Evolutionary conservation across 805 yeast genomes (phyloP), one percentile per base, ranked within the genome.

Genomic region (Saccharomycopsis schoenii): DNA sequence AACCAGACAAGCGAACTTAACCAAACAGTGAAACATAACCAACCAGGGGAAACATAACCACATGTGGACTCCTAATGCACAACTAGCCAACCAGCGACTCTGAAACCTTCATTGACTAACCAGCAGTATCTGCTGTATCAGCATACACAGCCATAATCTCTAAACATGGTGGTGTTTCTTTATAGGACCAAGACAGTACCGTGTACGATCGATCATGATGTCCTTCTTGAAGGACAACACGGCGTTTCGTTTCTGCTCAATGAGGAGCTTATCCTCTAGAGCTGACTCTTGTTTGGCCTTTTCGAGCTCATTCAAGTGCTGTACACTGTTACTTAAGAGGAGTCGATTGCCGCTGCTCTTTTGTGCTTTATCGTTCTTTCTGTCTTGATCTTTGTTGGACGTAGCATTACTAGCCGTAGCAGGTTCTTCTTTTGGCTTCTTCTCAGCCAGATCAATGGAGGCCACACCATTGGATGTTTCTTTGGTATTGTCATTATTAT

Each of bases 101-200:
- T 29, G 34, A 29, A 3, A 29, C 34, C 6, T 29, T 29, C 34
- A 29, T 29, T 29, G 34, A 6, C 6, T 6, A 29, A 29, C 6
- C 6, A 6, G 34, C 34, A 29, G 34, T 29, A 29, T 29, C 34
- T 29, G 34, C 34, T 29, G 34, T 29, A 6, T 29, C 34, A 29
- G 34, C 6, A 29, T 6, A 29, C 34, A 4, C 34, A 29, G 34
- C 34, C 34, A 29, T 29, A 4, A 4, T 6, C 34, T 21, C n/a
- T 24, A 25, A 4, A 47, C 52, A 56, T 61, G 64, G 37, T 61
- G 61, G 43, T 61, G 64, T 51, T 59, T 58, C 40, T 41, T 58
- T 24, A 61, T 59, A 1, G 55, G 41, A 17, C 64, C 64, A 51
- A 59, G 60, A 39, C 64, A 61, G 41, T 59, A 61, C 34, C 56